phyloP scores from a whole-genome alignment of 495 filamentous ascomycete genomes.

The Penicillium waksmanii region DNA sequence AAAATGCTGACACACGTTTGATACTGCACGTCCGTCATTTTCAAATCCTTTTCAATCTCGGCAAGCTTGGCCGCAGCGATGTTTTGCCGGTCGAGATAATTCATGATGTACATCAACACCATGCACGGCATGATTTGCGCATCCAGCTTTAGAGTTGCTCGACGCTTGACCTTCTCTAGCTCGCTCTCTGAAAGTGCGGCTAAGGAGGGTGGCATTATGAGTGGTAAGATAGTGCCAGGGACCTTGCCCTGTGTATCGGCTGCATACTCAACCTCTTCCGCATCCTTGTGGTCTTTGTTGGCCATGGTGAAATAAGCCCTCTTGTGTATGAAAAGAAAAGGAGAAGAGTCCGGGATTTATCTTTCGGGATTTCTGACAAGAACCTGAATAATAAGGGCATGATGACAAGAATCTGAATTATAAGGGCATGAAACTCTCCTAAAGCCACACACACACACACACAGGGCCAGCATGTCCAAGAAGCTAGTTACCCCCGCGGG shows the following conservation, averaged over 20 bases:
- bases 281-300: background rate
- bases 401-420: too few relatives aligned
- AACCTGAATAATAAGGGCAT: too few relatives aligned
- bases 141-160: constrained; percentile 41
- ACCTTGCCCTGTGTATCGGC: background rate
- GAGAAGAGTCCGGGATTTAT: too few relatives aligned
- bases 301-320: background rate
- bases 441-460: too few relatives aligned
- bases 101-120: constrained; percentile 49
- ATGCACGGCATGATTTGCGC: constrained; percentile 48
- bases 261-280: background rate
- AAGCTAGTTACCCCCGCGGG: too few relatives aligned
- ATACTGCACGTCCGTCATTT: constrained; percentile 42
- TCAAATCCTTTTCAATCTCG: constrained; percentile 40
- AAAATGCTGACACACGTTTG: constrained; percentile 56
- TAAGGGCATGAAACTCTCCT: too few relatives aligned
- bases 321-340: too few relatives aligned
- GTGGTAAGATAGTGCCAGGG: background rate
- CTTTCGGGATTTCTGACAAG: too few relatives aligned
- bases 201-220: constrained; percentile 21
- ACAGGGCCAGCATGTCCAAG: background rate
- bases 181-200: constrained; percentile 24
- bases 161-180: constrained; percentile 17
- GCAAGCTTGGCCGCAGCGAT: constrained; percentile 24
- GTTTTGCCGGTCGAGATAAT: constrained; percentile 45